A percentile compares a stretch with the other conserved stretches of the same genome.
These are phyloP conservation scores for Prunus yedoensis DNA, from an alignment of 331 rosid species.

Conservation along the genomic window DNA sequence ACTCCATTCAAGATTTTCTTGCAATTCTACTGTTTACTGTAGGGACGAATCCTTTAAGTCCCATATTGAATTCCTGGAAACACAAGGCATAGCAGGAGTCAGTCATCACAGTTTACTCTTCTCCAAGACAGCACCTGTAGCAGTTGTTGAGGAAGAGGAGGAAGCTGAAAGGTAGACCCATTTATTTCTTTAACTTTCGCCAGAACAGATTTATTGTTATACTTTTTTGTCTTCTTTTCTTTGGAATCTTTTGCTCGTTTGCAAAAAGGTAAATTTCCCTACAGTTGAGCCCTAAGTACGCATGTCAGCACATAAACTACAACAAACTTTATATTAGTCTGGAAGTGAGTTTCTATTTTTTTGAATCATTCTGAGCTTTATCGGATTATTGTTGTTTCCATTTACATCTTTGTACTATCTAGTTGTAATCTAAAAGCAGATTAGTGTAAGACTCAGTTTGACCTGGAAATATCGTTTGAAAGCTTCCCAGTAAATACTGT, in stretches of 20 bases:
- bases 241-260: not conserved
- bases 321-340: not conserved
- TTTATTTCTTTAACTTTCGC: not conserved
- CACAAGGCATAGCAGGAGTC: conserved; percentile 81
- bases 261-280: not conserved
- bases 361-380: not conserved
- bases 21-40: conserved; percentile 23
- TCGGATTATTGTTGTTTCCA: not conserved
- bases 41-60: conserved; percentile 63
- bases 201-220: not conserved
- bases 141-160: conserved; percentile 44
- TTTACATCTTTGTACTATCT: not conserved
- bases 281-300: too few relatives aligned
- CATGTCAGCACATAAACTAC: too few relatives aligned
- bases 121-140: conserved; percentile 72
- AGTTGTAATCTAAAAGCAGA: not conserved
- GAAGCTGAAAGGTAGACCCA: conserved; percentile 52
- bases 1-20: not conserved
- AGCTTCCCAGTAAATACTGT: too few relatives aligned
- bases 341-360: not conserved
- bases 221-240: not conserved
- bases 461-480: not conserved
- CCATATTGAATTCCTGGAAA: conserved; percentile 67
- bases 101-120: conserved; percentile 94
- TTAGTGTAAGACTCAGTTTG: not conserved